Base-by-base conservation (phyloP, 805 yeast genomes). In the Candida rishiriensis region DNA sequence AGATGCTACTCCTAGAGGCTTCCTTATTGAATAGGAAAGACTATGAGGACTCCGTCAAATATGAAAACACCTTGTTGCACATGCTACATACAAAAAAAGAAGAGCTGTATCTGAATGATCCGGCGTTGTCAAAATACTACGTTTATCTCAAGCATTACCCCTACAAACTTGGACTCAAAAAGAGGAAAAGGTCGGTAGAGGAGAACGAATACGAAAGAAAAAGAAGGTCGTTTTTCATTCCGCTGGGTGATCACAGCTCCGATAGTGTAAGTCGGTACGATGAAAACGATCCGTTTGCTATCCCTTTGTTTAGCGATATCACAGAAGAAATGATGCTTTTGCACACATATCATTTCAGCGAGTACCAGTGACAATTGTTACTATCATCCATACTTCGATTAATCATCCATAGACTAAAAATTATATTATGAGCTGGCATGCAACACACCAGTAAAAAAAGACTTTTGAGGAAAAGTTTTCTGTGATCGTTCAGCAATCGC, bases 31-130 rank as follows among this genome's bases (percentile, higher is more conserved):
- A 60, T 31, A 34, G 50, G 12, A 40, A 52, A 29, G 66, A 62
- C 38, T 41, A 47, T 16, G 51, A 53, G 40, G 44, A 44, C n/a
- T 54, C 63, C 10, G 44, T 57, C 15, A 50, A 51, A 34, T 54
- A 55, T 36, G 66, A 62, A 33, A 51, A 60, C 36, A 28, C 52
- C 6, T 36, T 61, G 6, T 44, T 62, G 39, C 53, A 54, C 8
- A 49, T 46, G 38, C 39, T 62, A 41, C 39, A 51, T n/a, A 43
- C 56, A 10, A 49, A 46, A n/a, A 40, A 51, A n/a, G 46, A 44
- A 11, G 35, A 46, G 10, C 45, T 57, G 14, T 49, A 40, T 26
- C 35, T 45, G 10, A 55, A 59, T 30, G 59, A 54, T 34, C 41
- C 36, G 3, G 47, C 41, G 29, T 14, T 53, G 14, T 14, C 48